Evolutionary conservation across 139 green algal species (phyloP).

Genomic region (Tetradesmus obliquus): DNA sequence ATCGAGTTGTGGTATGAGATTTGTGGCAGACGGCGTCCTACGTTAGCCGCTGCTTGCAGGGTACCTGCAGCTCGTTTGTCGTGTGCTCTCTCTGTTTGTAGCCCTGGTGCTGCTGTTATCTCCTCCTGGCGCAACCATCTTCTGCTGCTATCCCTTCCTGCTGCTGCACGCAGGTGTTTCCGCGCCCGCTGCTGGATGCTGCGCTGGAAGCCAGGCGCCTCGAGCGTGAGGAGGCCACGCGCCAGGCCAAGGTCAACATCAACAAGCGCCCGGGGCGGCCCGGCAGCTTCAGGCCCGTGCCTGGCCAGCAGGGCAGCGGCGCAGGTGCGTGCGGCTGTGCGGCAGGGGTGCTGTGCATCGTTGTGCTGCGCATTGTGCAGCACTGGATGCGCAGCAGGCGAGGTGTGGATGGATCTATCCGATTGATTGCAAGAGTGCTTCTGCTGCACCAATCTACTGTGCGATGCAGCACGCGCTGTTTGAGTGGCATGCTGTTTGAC

Average conservation of each 20-base stretch:
- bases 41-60: too few relatives aligned
- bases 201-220: constrained; percentile 37
- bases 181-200: constrained; percentile 52
- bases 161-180: constrained; percentile 47
- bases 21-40: too few relatives aligned
- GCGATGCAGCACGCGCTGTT: too few relatives aligned
- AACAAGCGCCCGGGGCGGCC: background rate
- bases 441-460: too few relatives aligned
- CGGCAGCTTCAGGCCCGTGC: background rate
- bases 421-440: too few relatives aligned
- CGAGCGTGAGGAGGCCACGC: constrained; percentile 53
- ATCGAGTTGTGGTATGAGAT: background rate
- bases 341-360: background rate
- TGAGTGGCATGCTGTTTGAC: too few relatives aligned
- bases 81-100: background rate
- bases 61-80: background rate
- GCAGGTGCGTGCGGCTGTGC: background rate
- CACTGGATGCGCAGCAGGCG: background rate
- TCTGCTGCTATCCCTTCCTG: background rate
- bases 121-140: background rate
- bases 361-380: background rate
- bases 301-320: background rate
- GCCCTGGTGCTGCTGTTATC: background rate
- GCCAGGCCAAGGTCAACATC: constrained; percentile 33
- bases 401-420: too few relatives aligned